phyloP scores from a whole-genome alignment of 805 yeast species.

The Maudiozyma saulgeensis region DNA sequence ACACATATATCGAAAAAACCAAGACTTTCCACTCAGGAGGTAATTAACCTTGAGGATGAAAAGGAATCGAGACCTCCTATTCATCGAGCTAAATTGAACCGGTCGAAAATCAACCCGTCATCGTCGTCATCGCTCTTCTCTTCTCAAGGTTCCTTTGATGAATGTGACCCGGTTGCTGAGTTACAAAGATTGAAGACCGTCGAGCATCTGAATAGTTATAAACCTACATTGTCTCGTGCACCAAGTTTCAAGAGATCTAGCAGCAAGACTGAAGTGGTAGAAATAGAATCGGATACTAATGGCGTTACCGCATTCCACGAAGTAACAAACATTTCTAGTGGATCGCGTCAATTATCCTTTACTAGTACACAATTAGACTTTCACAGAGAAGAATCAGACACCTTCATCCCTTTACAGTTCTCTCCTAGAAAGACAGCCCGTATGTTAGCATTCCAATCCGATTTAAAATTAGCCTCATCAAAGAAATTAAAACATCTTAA shows the following conservation, averaged over 20 bases:
- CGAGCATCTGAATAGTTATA: slow-evolving; percentile 21
- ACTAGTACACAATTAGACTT: slow-evolving; percentile 6
- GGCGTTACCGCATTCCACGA: slow-evolving; percentile 2
- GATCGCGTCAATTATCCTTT: slow-evolving; percentile 13
- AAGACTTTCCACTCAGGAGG: background rate
- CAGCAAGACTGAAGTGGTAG: slow-evolving; percentile 4
- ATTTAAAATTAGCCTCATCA: slow-evolving; percentile 10
- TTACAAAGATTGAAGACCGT: slow-evolving; percentile 12
- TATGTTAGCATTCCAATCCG: slow-evolving; percentile 9
- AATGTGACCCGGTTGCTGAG: slow-evolving; percentile 22
- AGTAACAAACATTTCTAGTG: slow-evolving; percentile 7
- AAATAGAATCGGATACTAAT: slow-evolving; percentile 2
- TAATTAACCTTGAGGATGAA: background rate
- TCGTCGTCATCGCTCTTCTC: slow-evolving; percentile 7
- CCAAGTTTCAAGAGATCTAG: slow-evolving; percentile 9
- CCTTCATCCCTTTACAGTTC: background rate
- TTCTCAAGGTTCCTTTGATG: slow-evolving; percentile 29
- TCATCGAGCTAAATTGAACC: slow-evolving; percentile 1
- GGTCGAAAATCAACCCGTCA: slow-evolving; percentile 2
- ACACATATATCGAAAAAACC: no score
- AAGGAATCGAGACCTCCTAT: background rate
- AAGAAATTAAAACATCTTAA: slow-evolving; percentile 14
- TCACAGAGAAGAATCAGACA: background rate
- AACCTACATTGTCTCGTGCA: slow-evolving; percentile 6
- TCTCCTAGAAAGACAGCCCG: slow-evolving; percentile 7